Evolutionary conservation across 176 grass and related monocot genomes (phyloP).

Genomic region (Lolium perenne): DNA sequence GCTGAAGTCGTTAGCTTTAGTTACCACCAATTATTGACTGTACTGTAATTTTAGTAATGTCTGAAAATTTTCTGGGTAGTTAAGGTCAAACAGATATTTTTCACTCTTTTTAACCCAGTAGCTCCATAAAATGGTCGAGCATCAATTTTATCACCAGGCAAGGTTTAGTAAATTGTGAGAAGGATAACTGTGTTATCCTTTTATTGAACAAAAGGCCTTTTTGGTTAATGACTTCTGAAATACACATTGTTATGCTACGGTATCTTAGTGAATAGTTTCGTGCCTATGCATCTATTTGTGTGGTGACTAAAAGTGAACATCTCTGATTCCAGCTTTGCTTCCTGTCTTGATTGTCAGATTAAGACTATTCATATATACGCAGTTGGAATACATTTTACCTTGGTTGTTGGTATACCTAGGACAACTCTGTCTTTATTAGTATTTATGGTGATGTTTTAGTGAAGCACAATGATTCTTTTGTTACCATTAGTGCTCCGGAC

Average conservation of each 20-base stretch:
- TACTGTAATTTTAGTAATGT: slow-evolving; percentile 5
- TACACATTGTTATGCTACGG: slow-evolving; percentile 14
- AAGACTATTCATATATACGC: background rate
- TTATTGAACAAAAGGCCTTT: too few species aligned
- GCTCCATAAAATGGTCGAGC: background rate
- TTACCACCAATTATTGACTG: slow-evolving; percentile 42
- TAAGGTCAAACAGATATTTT: background rate
- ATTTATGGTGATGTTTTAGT: slow-evolving; percentile 9
- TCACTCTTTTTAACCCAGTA: background rate
- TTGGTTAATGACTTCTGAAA: slow-evolving; percentile 10
- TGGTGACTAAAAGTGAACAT: background rate
- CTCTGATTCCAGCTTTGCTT: background rate
- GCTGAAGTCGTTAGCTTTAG: slow-evolving; percentile 27
- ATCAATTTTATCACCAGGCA: background rate
- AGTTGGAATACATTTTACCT: slow-evolving; percentile 2
- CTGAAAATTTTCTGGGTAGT: background rate
- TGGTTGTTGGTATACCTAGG: slow-evolving; percentile 7
- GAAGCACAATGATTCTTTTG: background rate
- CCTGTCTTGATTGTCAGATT: background rate
- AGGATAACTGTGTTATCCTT: slow-evolving; percentile 5
- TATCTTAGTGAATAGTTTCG: background rate
- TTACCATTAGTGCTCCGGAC: background rate
- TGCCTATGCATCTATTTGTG: background rate
- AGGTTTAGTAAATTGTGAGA: slow-evolving; percentile 34
- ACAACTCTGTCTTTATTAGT: background rate